Evolutionary conservation across 768 basidiomycete species (phyloP).

Genomic region (Auricularia auricula-judae): DNA sequence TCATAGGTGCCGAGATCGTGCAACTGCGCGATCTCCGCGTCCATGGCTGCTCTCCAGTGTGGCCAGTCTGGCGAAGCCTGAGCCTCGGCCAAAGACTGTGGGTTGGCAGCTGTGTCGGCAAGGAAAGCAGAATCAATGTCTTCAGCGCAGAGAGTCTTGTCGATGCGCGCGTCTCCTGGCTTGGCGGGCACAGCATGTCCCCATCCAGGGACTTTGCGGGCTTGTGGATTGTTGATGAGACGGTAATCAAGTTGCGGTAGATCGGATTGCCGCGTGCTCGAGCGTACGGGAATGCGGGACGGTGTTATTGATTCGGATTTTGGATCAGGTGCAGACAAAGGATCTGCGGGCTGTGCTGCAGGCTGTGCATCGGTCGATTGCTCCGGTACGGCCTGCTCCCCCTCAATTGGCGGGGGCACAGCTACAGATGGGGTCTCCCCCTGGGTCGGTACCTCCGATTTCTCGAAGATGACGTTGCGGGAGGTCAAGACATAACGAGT

Average conservation of each 20-base stretch:
- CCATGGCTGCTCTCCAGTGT: conserved; percentile 14
- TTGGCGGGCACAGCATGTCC: too few species aligned
- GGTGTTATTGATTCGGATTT: background rate
- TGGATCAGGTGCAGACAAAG: background rate
- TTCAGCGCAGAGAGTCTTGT: too few species aligned
- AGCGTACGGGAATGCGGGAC: too few species aligned
- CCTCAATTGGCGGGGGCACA: background rate
- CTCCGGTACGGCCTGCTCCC: background rate
- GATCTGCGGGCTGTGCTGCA: background rate
- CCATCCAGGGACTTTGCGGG: too few species aligned
- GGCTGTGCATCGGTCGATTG: background rate
- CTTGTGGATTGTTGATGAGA: too few species aligned
- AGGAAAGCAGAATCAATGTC: too few species aligned
- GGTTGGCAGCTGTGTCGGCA: background rate
- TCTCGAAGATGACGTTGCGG: background rate
- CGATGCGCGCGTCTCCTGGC: too few species aligned
- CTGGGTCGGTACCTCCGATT: background rate
- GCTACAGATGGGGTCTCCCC: background rate
- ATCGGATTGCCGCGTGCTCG: too few species aligned
- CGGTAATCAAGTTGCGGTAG: too few species aligned
- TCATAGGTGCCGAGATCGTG: conserved; percentile 12
- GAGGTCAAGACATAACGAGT: background rate
- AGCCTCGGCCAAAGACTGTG: background rate
- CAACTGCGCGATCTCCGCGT: conserved; percentile 13
- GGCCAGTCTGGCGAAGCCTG: conserved; percentile 5